Evolutionary conservation across 805 yeast genomes (phyloP).

Genomic region (Candida hungchunana): DNA sequence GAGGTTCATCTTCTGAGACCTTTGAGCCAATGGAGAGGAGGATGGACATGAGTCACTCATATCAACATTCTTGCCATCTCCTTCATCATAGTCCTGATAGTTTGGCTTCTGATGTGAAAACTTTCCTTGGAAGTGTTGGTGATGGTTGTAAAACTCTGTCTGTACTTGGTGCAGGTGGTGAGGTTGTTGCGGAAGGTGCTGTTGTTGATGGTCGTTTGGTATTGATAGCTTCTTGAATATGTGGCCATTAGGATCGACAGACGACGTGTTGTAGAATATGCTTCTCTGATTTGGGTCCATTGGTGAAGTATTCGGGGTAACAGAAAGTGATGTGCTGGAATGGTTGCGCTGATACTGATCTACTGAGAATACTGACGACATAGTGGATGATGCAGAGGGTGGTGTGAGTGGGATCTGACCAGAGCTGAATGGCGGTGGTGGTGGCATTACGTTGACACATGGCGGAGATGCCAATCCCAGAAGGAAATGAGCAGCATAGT

Average conservation of each 20-base stretch:
- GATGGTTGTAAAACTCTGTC: slow-evolving; percentile 1
- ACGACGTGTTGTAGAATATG: slow-evolving; percentile 4
- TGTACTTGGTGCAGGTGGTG: slow-evolving; percentile 8
- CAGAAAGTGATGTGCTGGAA: slow-evolving; percentile 14
- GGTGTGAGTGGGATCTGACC: slow-evolving; percentile 28
- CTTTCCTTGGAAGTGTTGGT: slow-evolving; percentile 1
- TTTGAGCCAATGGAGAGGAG: slow-evolving; percentile 19
- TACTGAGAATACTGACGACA: slow-evolving; percentile 20
- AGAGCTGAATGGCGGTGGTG: slow-evolving; percentile 14
- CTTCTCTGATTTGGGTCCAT: slow-evolving; percentile 10
- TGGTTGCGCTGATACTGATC: slow-evolving; percentile 10
- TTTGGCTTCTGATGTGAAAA: slow-evolving; percentile 5
- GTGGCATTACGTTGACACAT: slow-evolving; percentile 10
- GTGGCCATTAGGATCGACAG: slow-evolving; percentile 4
- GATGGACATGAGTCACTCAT: slow-evolving; percentile 11
- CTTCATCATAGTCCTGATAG: slow-evolving; percentile 4
- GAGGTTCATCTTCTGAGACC: slow-evolving; percentile 17
- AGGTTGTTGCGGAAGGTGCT: not conserved
- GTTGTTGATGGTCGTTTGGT: slow-evolving; percentile 4
- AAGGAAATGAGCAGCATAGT: slow-evolving; percentile 7
- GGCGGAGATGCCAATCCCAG: slow-evolving; percentile 13
- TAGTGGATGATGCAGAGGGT: slow-evolving; percentile 30
- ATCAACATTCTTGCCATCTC: slow-evolving; percentile 3
- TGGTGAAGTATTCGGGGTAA: slow-evolving; percentile 18
- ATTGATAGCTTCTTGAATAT: slow-evolving; percentile 9